phyloP scores from a whole-genome alignment of 2,329 filamentous ascomycete species.

The Trichoderma asperellum region DNA sequence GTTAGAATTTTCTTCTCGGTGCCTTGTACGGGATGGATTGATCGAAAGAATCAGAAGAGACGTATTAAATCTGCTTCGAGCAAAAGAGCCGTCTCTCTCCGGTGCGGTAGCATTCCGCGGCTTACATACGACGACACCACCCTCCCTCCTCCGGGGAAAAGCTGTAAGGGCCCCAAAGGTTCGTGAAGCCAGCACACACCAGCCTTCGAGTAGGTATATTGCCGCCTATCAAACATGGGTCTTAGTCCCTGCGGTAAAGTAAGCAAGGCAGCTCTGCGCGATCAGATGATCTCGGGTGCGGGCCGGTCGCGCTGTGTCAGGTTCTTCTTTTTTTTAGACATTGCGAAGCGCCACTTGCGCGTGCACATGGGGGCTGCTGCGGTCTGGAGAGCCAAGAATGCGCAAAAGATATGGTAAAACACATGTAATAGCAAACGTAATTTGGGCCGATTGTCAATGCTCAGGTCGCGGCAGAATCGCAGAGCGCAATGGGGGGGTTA shows the following conservation, averaged over 20 bases:
- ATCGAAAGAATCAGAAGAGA: background rate
- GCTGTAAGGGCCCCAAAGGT: background rate
- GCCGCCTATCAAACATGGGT: background rate
- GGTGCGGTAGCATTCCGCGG: conserved; percentile 6
- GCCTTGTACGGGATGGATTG: background rate
- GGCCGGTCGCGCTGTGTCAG: conserved; percentile 24
- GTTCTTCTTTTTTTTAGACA: conserved; percentile 6
- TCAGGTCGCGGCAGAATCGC: background rate
- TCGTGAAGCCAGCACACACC: background rate
- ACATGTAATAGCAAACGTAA: conserved; percentile 6
- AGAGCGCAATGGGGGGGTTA: background rate
- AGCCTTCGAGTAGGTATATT: background rate
- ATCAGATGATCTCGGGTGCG: conserved; percentile 28
- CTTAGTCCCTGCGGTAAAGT: conserved; percentile 3
- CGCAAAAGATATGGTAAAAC: conserved; percentile 2
- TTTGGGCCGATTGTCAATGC: background rate
- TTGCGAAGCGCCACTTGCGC: conserved; percentile 23
- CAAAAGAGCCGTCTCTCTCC: background rate
- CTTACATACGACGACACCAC: background rate
- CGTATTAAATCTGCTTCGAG: background rate
- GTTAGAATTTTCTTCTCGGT: background rate
- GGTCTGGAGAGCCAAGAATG: background rate
- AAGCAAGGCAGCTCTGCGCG: conserved; percentile 18
- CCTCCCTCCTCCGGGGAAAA: background rate
- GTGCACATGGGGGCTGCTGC: conserved; percentile 15